phyloP scores from a whole-genome alignment of 1,139 yeast species.

The Taphrina sp. region DNA sequence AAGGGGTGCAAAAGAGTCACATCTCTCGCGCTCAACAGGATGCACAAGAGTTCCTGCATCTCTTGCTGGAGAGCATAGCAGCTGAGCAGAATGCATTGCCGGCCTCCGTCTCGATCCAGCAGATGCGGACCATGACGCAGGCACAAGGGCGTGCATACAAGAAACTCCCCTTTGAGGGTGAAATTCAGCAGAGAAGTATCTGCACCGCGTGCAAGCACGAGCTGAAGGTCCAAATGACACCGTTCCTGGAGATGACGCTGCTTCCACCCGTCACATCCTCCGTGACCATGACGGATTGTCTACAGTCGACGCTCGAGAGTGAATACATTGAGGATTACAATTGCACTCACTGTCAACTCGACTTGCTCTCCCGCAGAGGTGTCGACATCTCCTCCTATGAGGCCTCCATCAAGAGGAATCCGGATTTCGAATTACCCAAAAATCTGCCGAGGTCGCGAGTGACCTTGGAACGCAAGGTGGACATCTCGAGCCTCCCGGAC shows the following conservation, averaged over 20 bases:
- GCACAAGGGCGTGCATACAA: conserved; percentile 8
- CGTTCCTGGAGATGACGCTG: conserved; percentile 22
- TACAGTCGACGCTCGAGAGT: conserved; percentile 8
- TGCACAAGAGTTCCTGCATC: conserved; percentile 30
- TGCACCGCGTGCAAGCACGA: conserved; percentile 9
- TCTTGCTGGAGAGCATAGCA: conserved; percentile 25
- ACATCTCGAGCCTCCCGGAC: conserved; percentile 1
- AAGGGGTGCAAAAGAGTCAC: conserved; percentile 13
- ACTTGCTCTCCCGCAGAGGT: not conserved
- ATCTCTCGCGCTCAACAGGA: conserved; percentile 31
- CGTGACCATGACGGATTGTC: conserved; percentile 9
- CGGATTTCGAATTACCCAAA: conserved; percentile 11
- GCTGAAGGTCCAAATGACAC: conserved; percentile 3
- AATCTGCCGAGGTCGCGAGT: conserved; percentile 3
- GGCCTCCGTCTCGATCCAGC: conserved; percentile 15
- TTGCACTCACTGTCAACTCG: conserved; percentile 17
- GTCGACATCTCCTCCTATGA: not conserved
- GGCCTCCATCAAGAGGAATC: conserved; percentile 1
- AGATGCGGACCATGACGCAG: conserved; percentile 6
- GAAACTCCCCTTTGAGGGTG: conserved; percentile 24
- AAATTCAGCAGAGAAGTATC: conserved; percentile 3
- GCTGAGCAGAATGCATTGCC: conserved; percentile 23
- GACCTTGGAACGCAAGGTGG: conserved; percentile 1
- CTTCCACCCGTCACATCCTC: conserved; percentile 2
- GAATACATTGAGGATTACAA: conserved; percentile 24